Percentiles rank a stretch among this genome's conserved stretches.
Conservation (phyloP, 257 asterid genomes). For the Ilex aquifolium region DNA sequence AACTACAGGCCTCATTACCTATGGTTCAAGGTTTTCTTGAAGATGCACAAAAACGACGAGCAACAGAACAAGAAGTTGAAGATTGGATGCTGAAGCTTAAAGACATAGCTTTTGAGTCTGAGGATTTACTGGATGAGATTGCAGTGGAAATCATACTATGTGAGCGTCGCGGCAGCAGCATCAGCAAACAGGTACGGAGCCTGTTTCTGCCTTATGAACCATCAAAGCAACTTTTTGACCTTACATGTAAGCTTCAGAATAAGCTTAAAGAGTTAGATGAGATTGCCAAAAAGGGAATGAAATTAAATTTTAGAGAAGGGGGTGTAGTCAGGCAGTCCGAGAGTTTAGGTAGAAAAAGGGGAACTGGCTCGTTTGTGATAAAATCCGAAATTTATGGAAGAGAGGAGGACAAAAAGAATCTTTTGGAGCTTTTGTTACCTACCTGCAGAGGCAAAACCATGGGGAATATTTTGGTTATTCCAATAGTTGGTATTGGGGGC, state of each 20-base stretch:
- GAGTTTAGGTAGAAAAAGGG: background rate
- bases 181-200: background rate
- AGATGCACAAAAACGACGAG: background rate
- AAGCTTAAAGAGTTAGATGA: background rate
- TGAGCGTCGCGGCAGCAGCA: constrained; percentile 1
- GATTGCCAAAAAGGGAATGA: background rate
- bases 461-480: constrained; percentile 7
- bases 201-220: background rate
- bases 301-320: background rate
- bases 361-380: background rate
- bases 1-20: constrained; percentile 14
- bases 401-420: background rate
- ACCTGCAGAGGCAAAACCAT: constrained; percentile 16
- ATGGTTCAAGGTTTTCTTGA: constrained; percentile 13
- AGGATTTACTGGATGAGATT: background rate
- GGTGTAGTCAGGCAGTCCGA: background rate
- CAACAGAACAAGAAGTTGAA: background rate
- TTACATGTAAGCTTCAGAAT: background rate
- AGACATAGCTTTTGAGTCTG: background rate
- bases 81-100: background rate
- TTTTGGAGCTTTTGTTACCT: constrained; percentile 6
- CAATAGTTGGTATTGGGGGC: constrained; percentile 28
- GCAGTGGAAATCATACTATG: background rate
- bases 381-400: background rate
- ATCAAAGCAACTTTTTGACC: background rate